Evolutionary conservation across 1,284 basidiomycete genomes (phyloP), one percentile per base, ranked within the genome.

Genomic region (Sparassis latifolia): DNA sequence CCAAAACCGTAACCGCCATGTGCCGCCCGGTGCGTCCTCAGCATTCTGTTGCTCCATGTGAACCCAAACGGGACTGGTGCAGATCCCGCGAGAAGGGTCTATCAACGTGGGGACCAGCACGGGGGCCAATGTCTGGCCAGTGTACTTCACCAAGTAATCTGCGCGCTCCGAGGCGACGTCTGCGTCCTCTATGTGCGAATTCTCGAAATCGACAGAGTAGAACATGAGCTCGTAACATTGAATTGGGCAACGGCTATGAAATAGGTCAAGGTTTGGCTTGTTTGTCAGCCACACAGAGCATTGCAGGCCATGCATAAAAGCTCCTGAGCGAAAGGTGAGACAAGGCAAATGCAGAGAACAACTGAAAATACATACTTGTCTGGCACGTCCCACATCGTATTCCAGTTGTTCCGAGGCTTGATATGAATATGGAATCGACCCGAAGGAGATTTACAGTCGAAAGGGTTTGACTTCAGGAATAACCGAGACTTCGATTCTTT

Each of bases 1-100:
- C 54, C 57, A 58, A 50, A 60, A 58, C 20, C 51, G 40, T 47
- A 60, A 44, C 10, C 48, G 42, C 57, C 55, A 60, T 45, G 49
- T 53, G 10, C 45, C 45, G 29, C 50, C 49, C 31, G 42, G 46
- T 12, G 55, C 49, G 5, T 49, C 49, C 40, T 51, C 52, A 5
- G 46, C 49, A 10, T 37, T 31, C n/a, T 48, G 44, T 3, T 45
- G 45, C 29, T 44, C n/a, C 29, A 53, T 39, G 44, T 53, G 52
- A 29, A 10, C 35, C 50, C 47, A 54, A 12, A 40, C 33, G 30
- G 42, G 49, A 47, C 56, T 54, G 33, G 58, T 46, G 39, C 33
- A 49, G 43, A 58, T 55, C 4, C 57, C 55, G 7, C 37, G 52
- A 38, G 41, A 20, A 33, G 52, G 44, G 29, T 49, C 39, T 35